These are phyloP conservation scores for Cucurbita argyrosperma DNA, from an alignment of 306 rosid species.

Conservation along the genomic window DNA sequence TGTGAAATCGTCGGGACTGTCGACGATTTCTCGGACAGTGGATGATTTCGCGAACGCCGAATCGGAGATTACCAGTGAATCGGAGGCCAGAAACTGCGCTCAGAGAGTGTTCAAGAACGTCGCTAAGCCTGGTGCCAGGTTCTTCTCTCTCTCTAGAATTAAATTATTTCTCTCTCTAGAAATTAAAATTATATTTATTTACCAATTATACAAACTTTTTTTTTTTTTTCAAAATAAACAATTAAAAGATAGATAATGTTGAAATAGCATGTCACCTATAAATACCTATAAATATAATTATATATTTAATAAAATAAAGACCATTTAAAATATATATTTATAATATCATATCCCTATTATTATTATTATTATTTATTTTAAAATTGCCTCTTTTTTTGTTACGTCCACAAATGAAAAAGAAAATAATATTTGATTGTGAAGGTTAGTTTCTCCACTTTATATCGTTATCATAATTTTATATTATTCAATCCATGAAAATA, in stretches of 20 bases:
- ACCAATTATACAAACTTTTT: neutral
- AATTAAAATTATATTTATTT: neutral
- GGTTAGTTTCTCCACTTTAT: neutral
- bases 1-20: constrained; percentile 25
- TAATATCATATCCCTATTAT: neutral
- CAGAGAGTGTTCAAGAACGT: constrained; percentile 30
- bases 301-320: too few relatives aligned
- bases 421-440: neutral
- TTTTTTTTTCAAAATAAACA: neutral
- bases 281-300: too few relatives aligned
- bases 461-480: neutral
- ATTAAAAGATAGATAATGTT: too few relatives aligned
- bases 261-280: too few relatives aligned
- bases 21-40: constrained; percentile 26
- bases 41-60: constrained; percentile 26
- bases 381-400: neutral
- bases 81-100: constrained; percentile 32
- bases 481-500: neutral
- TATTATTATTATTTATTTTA: neutral
- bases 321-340: too few relatives aligned
- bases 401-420: neutral
- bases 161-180: neutral
- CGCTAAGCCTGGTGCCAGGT: constrained; percentile 33
- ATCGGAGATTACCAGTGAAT: constrained; percentile 38
- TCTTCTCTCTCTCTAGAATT: neutral